A percentile compares a stretch with the other conserved stretches of the same genome.
Conservation (phyloP, 768 basidiomycete species). For the Amanita subjunquillea region DNA sequence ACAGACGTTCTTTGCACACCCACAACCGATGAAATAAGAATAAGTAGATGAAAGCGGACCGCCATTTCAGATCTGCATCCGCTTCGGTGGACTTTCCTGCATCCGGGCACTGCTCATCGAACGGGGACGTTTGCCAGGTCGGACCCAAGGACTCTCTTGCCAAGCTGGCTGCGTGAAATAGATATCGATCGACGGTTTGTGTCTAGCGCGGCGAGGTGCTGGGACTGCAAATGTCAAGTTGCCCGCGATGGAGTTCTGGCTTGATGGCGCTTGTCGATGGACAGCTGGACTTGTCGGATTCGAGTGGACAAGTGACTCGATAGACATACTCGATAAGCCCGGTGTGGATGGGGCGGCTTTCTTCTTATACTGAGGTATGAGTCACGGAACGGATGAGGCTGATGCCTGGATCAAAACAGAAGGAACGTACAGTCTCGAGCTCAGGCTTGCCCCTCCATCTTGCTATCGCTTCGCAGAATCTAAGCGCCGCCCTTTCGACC, state of each 20-base stretch:
- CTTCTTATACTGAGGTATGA: slow-evolving; percentile 45
- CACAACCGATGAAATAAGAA: neutral
- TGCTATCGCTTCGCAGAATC: slow-evolving; percentile 76
- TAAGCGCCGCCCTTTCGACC: slow-evolving; percentile 64
- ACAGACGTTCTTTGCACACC: neutral
- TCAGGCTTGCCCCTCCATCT: slow-evolving; percentile 82
- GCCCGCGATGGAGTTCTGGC: slow-evolving; percentile 4
- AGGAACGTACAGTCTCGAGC: slow-evolving; percentile 53
- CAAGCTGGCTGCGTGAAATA: slow-evolving; percentile 29
- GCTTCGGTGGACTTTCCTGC: neutral
- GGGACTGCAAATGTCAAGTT: neutral
- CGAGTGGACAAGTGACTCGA: slow-evolving; percentile 63
- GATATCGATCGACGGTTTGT: slow-evolving; percentile 34
- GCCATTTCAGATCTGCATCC: neutral
- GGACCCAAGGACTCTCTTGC: neutral
- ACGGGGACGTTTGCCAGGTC: neutral
- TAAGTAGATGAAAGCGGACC: neutral
- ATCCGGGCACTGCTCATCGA: neutral
- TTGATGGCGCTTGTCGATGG: slow-evolving; percentile 11
- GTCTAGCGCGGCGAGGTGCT: slow-evolving; percentile 9
- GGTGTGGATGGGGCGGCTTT: slow-evolving; percentile 17
- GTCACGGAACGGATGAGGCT: slow-evolving; percentile 9
- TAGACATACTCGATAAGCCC: slow-evolving; percentile 28
- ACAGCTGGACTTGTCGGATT: slow-evolving; percentile 50
- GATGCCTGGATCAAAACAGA: slow-evolving; percentile 4